Percentiles rank a stretch among this genome's conserved stretches.
Conservation (phyloP, 1,139 yeast species). For the Diutina sp. region DNA sequence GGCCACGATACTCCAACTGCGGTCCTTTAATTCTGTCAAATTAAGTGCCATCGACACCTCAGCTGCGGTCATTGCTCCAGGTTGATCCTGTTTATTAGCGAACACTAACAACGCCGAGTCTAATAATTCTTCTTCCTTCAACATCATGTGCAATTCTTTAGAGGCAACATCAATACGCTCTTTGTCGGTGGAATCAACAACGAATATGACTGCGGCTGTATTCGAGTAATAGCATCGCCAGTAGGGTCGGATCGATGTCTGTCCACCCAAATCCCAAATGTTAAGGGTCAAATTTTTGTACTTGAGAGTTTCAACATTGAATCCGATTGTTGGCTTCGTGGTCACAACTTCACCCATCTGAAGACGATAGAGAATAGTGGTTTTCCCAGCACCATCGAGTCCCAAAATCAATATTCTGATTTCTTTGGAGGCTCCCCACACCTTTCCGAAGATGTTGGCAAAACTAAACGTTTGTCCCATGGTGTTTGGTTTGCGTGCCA, state of each 20-base stretch:
- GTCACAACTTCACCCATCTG: slow-evolving; percentile 35
- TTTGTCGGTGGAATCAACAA: slow-evolving; percentile 92
- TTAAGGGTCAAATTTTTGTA: slow-evolving; percentile 87
- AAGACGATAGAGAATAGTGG: slow-evolving; percentile 82
- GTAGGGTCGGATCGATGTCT: slow-evolving; percentile 90
- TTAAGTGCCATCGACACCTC: slow-evolving; percentile 85
- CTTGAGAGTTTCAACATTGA: slow-evolving; percentile 87
- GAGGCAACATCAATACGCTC: slow-evolving; percentile 83
- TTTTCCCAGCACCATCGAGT: slow-evolving; percentile 95
- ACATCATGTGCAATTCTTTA: slow-evolving; percentile 83
- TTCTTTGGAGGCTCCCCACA: slow-evolving; percentile 88
- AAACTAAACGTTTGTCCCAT: slow-evolving; percentile 83
- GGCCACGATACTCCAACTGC: slow-evolving; percentile 97
- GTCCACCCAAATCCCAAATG: slow-evolving; percentile 91
- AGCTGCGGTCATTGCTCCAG: slow-evolving; percentile 89
- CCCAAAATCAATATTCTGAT: slow-evolving; percentile 87
- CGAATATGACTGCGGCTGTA: slow-evolving; percentile 93
- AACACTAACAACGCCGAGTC: slow-evolving; percentile 88
- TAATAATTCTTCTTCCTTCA: slow-evolving; percentile 80
- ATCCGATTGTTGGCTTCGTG: slow-evolving; percentile 79
- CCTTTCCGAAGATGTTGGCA: slow-evolving; percentile 59
- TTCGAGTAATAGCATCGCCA: slow-evolving; percentile 97
- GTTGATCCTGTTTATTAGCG: slow-evolving; percentile 96
- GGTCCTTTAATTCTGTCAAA: slow-evolving; percentile 78
- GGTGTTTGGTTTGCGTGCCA: not conserved